Evolutionary conservation across 768 basidiomycete species (phyloP), one percentile per base, ranked within the genome.

Genomic region (Leccinum pellstonianum): DNA sequence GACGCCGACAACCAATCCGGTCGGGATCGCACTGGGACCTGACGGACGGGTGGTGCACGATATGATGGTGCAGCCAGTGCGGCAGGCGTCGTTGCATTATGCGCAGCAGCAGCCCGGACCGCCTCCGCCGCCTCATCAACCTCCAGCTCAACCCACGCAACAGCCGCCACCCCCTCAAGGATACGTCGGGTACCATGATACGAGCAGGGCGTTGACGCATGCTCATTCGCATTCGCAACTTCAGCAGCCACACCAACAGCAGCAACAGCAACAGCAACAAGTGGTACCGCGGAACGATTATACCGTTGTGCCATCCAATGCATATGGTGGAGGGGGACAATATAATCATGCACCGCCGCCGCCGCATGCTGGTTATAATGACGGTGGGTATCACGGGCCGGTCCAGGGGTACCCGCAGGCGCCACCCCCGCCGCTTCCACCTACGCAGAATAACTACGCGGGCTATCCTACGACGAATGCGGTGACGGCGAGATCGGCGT

Each of bases 1-100:
- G n/a, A 79, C 87, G 14, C 91, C 88, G 58, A 41, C 38, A 10
- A 88, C 88, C 31, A 92, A 89, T 59, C 79, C 80, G n/a, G 80
- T 92, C 4, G 93, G 95, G 3, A 95, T 96, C 60, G 82, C 85
- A 3, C 77, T 96, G 3, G 93, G 93, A 63, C 86, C 88, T 0
- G 83, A 78, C 59, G 95, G 94, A 8, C 81, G 86, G 14, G 95
- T 96, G 5, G 77, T 88, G 37, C 85, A 88, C 61, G 95, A 96
- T 73, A 81, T 83, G 43, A 86, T 94, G 85, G 64, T 83, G 82
- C 61, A 77, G 73, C 58, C 67, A 0, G 37, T 35, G 1, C 65
- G 61, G 2, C 64, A 58, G 12, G 31, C 59, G 4, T 4, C 50
- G 4, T 6, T 15, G 31, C 67, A 69, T 21, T 72, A 64, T 48